Base-by-base conservation (phyloP, 192 early-diverging fungal species). In the Rhizophagus sp. region DNA sequence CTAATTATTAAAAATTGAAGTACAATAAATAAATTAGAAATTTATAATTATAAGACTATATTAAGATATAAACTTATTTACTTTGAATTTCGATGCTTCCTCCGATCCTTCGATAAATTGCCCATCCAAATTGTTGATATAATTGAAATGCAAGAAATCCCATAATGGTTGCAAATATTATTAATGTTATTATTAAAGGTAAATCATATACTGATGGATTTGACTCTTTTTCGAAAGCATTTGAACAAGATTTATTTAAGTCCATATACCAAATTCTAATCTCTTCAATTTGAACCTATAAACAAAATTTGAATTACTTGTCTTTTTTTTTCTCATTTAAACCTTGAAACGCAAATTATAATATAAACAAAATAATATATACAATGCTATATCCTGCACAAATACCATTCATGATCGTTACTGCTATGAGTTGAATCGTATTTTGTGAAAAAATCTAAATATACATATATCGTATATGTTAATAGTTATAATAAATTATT, bases 111-210 rank as follows among this genome's bases (percentile, higher is more conserved):
- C 25, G 33, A 66, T 66, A 66, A 66, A 66, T 66, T 33, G 2
- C 33, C 64, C 24, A 66, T 33, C 64, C 64, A 66, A 66, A 66
- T 66, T 66, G 25, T 30, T 33, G 30, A 30, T 66, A 66, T 66
- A 66, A 33, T 5, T 66, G 17, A 66, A 33, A 66, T 17, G 3
- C 24, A 66, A 66, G 24, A 66, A 66, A 66, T 66, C 64, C 64
- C 24, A 66, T 30, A 30, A 66, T 11, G 0, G 12, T 9, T 15
- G 25, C 13, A 8, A 66, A 66, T 33, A 30, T 27, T 15, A 66
- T 13, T 33, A 66, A 15, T 15, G 30, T 30, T 33, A 66, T 11
- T 33, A 66, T 3, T 15, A 66, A 33, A 25, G 64, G 64, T 30
- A 66, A 33, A 66, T 66, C 64, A 25, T 66, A 66, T 15, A 1